These are phyloP conservation scores for Chaetomium fimeti DNA, from an alignment of 495 filamentous ascomycete species.

Conservation along the genomic window DNA sequence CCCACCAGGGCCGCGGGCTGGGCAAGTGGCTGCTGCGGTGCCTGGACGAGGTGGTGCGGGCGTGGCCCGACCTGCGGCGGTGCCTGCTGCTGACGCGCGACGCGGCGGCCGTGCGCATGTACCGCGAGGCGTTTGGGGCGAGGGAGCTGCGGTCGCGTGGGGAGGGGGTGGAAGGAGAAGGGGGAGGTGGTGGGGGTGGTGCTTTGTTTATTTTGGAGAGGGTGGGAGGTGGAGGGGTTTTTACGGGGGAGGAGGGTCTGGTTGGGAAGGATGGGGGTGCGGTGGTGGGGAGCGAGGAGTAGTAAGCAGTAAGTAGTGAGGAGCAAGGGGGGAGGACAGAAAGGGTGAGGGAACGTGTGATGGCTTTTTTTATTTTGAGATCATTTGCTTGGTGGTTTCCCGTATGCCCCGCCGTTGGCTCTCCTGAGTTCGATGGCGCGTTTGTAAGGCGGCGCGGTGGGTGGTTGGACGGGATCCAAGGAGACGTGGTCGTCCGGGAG, in stretches of 20 bases:
- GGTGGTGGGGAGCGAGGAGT: background rate
- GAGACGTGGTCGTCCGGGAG: slow-evolving; percentile 72
- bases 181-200: slow-evolving; percentile 21
- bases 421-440: slow-evolving; percentile 81
- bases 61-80: slow-evolving; percentile 57
- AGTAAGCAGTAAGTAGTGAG: too few relatives aligned
- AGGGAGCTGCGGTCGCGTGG: slow-evolving; percentile 37
- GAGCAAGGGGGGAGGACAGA: background rate
- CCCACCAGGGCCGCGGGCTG: slow-evolving; percentile 59
- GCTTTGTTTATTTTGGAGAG: slow-evolving; percentile 36
- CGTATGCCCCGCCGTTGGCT: slow-evolving; percentile 73
- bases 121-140: slow-evolving; percentile 50
- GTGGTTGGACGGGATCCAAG: slow-evolving; percentile 92
- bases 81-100: slow-evolving; percentile 52
- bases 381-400: slow-evolving; percentile 43
- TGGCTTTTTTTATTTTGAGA: background rate
- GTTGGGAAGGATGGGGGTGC: too few relatives aligned
- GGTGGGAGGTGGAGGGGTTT: slow-evolving; percentile 22
- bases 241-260: background rate
- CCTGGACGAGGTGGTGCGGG: slow-evolving; percentile 53
- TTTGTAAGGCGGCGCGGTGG: slow-evolving; percentile 93
- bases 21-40: slow-evolving; percentile 62
- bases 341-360: background rate
- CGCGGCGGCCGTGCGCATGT: slow-evolving; percentile 42
- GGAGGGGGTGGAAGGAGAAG: background rate